Base-by-base conservation (phyloP, 1,284 basidiomycete species). In the Peniophora sp. region DNA sequence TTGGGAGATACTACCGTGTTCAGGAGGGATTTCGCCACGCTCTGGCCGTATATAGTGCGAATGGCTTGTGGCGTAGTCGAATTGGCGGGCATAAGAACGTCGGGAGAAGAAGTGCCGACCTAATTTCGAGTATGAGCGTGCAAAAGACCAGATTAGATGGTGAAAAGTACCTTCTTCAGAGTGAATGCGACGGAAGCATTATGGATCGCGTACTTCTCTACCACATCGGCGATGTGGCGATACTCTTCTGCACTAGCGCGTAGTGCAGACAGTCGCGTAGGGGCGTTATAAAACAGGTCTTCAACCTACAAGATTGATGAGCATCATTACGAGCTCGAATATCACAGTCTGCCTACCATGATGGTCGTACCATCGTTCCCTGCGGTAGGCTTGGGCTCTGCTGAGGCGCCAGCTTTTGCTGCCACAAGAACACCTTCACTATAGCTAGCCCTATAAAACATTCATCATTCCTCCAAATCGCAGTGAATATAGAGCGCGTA, bases 291-390 rank as follows among this genome's bases (percentile, higher is more conserved):
- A 66, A 99, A 99, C 32, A 99, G 72, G 62, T 98, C 91, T 65
- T 97, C 92, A 5, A 93, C 93, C 89, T 95, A 35, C 48, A 38
- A 22, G 17, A 46, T 58, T 17, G 34, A 41, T n/a, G 38, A 20
- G 6, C n/a, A 20, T 41, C 34, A 52, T 19, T 14, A 39, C 16
- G 36, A 48, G 47, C 41, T 24, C 25, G 32, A 25, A 48, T 47
- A 11, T 27, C n/a, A 34, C 20, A 45, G 23, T 46, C 19, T 9
- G 50, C 47, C 36, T 59, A 92, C 93, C 0, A 78, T 87, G 53
- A 99, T 89, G 1, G 83, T 84, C 0, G 97, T 99, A 1, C 97
- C 97, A 53, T 97, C 89, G 58, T 95, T 97, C 2, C 94, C 95
- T 14, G 96, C 96, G 56, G 87, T 90, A 14, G 95, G 85, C 59